Evolutionary conservation across 805 yeast genomes (phyloP).

Genomic region (Lipomyces sp.): DNA sequence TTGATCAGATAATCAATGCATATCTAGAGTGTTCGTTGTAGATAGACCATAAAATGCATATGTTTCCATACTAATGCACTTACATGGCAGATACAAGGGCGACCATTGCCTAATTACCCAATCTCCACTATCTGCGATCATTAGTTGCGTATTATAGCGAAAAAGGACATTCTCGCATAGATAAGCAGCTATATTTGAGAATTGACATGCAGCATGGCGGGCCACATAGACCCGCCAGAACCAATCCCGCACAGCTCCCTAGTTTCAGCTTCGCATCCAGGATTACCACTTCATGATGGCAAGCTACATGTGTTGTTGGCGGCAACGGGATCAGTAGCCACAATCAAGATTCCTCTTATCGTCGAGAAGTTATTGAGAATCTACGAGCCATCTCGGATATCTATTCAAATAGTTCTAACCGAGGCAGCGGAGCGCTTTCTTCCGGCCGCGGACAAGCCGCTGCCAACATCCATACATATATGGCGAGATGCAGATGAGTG

Average conservation of each 20-base stretch:
- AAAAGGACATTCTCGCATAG: neutral
- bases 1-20: no score
- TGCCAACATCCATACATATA: conserved; percentile 71
- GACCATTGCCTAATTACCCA: no score
- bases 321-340: conserved; percentile 96
- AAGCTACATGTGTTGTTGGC: conserved; percentile 88
- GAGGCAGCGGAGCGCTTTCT: conserved; percentile 82
- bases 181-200: neutral
- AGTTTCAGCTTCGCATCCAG: conserved; percentile 27
- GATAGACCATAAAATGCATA: no score
- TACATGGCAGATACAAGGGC: no score
- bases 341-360: conserved; percentile 88
- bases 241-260: conserved; percentile 1
- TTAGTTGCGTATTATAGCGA: neutral
- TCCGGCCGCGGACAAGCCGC: conserved; percentile 47
- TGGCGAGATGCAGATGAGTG: conserved; percentile 97
- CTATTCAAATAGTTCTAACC: conserved; percentile 86
- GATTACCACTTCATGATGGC: conserved; percentile 61
- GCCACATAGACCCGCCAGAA: neutral
- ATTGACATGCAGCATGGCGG: neutral
- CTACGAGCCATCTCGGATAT: conserved; percentile 72
- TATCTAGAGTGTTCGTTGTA: no score
- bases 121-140: neutral
- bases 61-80: no score
- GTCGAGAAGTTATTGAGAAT: conserved; percentile 83